Evolutionary conservation across 306 rosid genomes (phyloP).

Genomic region (Arachis hypogaea): DNA sequence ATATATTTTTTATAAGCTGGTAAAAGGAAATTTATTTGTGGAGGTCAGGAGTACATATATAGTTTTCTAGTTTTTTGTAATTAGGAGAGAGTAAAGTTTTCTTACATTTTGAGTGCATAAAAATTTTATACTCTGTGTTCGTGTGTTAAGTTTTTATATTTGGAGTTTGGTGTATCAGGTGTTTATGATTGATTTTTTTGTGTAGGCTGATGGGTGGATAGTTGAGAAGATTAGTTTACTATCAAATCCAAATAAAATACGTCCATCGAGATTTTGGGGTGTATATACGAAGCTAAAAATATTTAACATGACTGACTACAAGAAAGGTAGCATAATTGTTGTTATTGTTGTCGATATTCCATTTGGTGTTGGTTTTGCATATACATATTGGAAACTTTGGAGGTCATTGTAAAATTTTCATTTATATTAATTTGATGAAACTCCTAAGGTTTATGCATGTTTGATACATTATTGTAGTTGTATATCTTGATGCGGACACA

Average conservation of each 20-base stretch:
- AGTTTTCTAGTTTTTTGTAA: too few relatives aligned
- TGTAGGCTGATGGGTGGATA: conserved; percentile 98
- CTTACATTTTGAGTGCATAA: too few relatives aligned
- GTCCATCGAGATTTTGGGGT: conserved; percentile 97
- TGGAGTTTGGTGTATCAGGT: conserved; percentile 17
- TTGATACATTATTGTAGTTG: conserved; percentile 58
- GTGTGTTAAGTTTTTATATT: background rate
- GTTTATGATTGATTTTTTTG: conserved; percentile 24
- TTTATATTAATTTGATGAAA: conserved; percentile 17
- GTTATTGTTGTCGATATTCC: background rate
- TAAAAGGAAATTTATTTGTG: too few relatives aligned
- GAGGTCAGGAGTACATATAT: too few relatives aligned
- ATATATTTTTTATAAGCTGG: too few relatives aligned
- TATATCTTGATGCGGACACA: conserved; percentile 89
- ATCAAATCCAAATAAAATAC: conserved; percentile 92
- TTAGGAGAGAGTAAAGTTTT: too few relatives aligned
- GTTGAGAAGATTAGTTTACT: conserved; percentile 88
- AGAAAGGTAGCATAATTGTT: conserved; percentile 61
- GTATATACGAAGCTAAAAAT: conserved; percentile 95
- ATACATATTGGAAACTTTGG: background rate
- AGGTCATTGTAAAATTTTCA: background rate
- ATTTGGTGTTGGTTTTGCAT: conserved; percentile 3
- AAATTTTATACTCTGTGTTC: too few relatives aligned
- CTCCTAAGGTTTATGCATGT: background rate
- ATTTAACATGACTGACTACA: conserved; percentile 91